Percentiles rank a stretch among this genome's conserved stretches.
phyloP scores from a whole-genome alignment of 2,329 filamentous ascomycete species.

The Penicillium sp. region DNA sequence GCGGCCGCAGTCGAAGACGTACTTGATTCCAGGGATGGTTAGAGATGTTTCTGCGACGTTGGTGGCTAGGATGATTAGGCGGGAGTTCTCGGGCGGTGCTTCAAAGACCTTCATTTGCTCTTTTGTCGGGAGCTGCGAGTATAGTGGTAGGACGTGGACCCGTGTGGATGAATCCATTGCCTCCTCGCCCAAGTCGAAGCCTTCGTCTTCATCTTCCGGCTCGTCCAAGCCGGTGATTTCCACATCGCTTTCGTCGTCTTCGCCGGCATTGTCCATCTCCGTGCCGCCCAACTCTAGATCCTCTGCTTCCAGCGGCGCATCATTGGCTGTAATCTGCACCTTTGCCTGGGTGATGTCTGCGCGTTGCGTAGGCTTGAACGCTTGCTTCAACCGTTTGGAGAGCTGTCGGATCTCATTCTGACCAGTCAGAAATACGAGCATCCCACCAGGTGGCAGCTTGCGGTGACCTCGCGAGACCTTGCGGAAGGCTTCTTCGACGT shows the following conservation, averaged over 20 bases:
- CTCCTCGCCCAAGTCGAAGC: slow-evolving; percentile 70
- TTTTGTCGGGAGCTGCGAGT: slow-evolving; percentile 86
- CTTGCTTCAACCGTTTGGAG: slow-evolving; percentile 75
- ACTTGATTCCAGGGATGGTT: slow-evolving; percentile 92
- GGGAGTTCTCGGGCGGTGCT: slow-evolving; percentile 76
- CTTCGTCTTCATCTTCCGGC: slow-evolving; percentile 62
- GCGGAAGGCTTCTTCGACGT: slow-evolving; percentile 84
- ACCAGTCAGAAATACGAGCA: slow-evolving; percentile 92
- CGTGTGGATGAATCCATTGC: slow-evolving; percentile 64
- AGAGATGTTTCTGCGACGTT: slow-evolving; percentile 97
- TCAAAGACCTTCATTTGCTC: slow-evolving; percentile 94
- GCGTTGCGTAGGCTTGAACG: slow-evolving; percentile 61
- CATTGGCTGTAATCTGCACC: slow-evolving; percentile 75
- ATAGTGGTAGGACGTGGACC: slow-evolving; percentile 89
- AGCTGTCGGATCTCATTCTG: slow-evolving; percentile 87
- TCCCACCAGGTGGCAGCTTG: slow-evolving; percentile 86
- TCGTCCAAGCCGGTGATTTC: slow-evolving; percentile 65
- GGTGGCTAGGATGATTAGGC: slow-evolving; percentile 87
- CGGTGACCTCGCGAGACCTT: slow-evolving; percentile 87
- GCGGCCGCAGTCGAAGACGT: slow-evolving; percentile 93
- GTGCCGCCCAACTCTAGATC: slow-evolving; percentile 79
- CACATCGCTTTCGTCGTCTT: slow-evolving; percentile 60
- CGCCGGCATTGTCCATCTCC: slow-evolving; percentile 51
- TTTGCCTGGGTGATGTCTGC: slow-evolving; percentile 63
- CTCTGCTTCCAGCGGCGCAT: slow-evolving; percentile 80